These are phyloP conservation scores for Physcia stellaris DNA, from an alignment of 495 filamentous ascomycete genomes.

Conservation along the genomic window DNA sequence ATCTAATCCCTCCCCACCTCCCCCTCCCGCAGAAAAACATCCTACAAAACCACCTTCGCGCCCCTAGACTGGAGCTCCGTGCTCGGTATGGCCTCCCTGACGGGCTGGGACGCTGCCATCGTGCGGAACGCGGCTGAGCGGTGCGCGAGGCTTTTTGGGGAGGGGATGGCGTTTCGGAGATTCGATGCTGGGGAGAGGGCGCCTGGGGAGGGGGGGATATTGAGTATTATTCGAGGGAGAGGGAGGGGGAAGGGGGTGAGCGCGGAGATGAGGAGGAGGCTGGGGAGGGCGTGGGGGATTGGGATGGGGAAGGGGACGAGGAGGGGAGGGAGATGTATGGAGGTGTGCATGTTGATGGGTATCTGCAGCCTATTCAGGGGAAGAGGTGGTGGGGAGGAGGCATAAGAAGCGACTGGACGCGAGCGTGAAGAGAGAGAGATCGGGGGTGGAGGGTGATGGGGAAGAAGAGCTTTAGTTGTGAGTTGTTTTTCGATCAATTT, in stretches of 20 bases:
- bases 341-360: conserved; percentile 22
- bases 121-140: conserved; percentile 52
- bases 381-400: conserved; percentile 17
- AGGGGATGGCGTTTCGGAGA: conserved; percentile 48
- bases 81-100: conserved; percentile 56
- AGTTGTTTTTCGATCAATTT: too few relatives aligned
- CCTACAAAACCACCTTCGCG: conserved; percentile 19
- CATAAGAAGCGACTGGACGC: conserved; percentile 22
- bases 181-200: too few relatives aligned
- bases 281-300: conserved; percentile 50
- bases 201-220: too few relatives aligned
- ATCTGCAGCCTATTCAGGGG: conserved; percentile 17
- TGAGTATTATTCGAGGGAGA: too few relatives aligned
- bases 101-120: conserved; percentile 45
- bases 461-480: too few relatives aligned
- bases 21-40: not conserved
- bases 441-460: conserved; percentile 1
- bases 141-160: conserved; percentile 56
- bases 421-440: conserved; percentile 28
- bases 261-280: too few relatives aligned
- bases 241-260: too few relatives aligned
- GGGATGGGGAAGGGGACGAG: conserved; percentile 19
- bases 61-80: conserved; percentile 73
- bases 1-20: not conserved
- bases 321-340: conserved; percentile 8